Percentiles rank a stretch among this genome's conserved stretches.
These are phyloP conservation scores for Colletotrichum abscissum DNA, from an alignment of 2,329 filamentous ascomycete genomes.

Conservation along the genomic window DNA sequence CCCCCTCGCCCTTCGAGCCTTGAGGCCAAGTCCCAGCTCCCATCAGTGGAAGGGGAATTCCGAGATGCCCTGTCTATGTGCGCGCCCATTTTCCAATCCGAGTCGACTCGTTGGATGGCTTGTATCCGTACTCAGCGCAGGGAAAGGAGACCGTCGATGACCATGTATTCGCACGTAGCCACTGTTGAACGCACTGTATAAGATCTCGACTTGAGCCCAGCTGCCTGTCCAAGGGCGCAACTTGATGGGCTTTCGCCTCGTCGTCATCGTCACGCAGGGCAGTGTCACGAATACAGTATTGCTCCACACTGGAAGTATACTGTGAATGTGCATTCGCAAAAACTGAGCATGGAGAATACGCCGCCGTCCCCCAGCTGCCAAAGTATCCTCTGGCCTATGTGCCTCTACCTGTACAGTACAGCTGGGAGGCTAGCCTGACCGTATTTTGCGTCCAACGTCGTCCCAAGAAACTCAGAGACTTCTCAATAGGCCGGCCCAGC, in stretches of 20 bases:
- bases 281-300: conserved; percentile 31
- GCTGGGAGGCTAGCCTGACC: not conserved
- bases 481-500: not conserved
- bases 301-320: conserved; percentile 23
- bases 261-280: conserved; percentile 31
- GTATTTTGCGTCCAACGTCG: not conserved
- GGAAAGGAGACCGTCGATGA: not conserved
- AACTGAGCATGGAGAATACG: not conserved
- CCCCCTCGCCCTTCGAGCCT: not conserved
- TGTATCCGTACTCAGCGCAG: not conserved
- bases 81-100: not conserved
- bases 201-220: not conserved
- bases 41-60: not conserved
- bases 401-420: not conserved
- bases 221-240: not conserved
- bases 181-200: conserved; percentile 3
- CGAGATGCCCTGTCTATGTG: not conserved
- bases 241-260: not conserved
- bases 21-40: not conserved
- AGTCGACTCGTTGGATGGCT: not conserved
- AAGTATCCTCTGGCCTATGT: not conserved
- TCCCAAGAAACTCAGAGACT: not conserved
- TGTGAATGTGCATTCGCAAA: not conserved
- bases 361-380: not conserved
- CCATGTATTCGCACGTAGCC: not conserved